These are phyloP conservation scores for Diplodia mutila DNA, from an alignment of 2,329 filamentous ascomycete species.

Conservation along the genomic window DNA sequence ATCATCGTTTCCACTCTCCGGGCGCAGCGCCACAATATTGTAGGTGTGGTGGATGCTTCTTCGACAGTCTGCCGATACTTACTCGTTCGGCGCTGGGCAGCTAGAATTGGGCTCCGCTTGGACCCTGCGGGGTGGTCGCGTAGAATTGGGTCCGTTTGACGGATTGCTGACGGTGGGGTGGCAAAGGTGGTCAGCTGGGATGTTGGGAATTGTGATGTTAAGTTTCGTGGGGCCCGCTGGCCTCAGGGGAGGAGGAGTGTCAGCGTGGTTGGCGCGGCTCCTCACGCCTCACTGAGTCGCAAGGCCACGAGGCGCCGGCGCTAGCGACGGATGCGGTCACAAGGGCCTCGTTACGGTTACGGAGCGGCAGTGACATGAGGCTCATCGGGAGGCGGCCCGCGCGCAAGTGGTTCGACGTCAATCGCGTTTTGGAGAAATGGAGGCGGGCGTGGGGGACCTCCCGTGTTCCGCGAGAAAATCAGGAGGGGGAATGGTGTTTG, in stretches of 20 bases:
- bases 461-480: neutral
- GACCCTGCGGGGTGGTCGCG: neutral
- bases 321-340: slow-evolving; percentile 4
- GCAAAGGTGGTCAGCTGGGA: neutral
- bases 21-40: no score
- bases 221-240: neutral
- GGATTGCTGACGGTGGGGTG: neutral
- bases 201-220: neutral
- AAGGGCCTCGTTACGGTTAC: neutral
- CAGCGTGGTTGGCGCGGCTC: neutral
- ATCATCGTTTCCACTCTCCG: no score
- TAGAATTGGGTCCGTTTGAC: neutral
- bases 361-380: neutral
- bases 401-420: neutral
- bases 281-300: neutral
- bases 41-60: no score
- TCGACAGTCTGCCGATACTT: no score
- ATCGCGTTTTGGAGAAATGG: neutral
- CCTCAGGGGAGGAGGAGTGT: neutral
- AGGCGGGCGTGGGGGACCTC: neutral
- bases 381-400: slow-evolving; percentile 15
- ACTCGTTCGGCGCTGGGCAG: neutral
- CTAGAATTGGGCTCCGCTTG: neutral
- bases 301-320: slow-evolving; percentile 3
- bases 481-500: neutral